phyloP scores from a whole-genome alignment of 2,329 filamentous ascomycete genomes.

The Tympanopsis confertula region DNA sequence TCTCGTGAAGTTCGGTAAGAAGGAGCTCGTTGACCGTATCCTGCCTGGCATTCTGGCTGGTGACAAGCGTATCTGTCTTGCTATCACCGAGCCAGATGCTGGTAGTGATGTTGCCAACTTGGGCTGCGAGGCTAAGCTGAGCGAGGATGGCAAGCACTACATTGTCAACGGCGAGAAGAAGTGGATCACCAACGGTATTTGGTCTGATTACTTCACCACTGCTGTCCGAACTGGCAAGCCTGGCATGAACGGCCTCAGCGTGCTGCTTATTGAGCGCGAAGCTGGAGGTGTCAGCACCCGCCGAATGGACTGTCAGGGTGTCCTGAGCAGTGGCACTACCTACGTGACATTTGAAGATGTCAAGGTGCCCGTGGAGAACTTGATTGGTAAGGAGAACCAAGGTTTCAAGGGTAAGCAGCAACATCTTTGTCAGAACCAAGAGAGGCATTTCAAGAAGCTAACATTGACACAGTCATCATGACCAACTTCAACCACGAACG shows the following conservation, averaged over 20 bases:
- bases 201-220: slow-evolving; percentile 50
- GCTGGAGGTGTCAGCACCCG: slow-evolving; percentile 32
- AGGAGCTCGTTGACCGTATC: slow-evolving; percentile 51
- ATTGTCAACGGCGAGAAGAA: slow-evolving; percentile 53
- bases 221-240: slow-evolving; percentile 45
- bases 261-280: slow-evolving; percentile 39
- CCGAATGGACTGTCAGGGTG: slow-evolving; percentile 49
- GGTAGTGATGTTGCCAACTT: slow-evolving; percentile 8
- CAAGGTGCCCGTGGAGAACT: slow-evolving; percentile 35
- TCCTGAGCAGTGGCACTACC: slow-evolving; percentile 49
- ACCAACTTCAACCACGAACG: slow-evolving; percentile 42
- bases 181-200: slow-evolving; percentile 52
- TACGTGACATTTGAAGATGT: slow-evolving; percentile 42
- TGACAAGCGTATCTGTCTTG: slow-evolving; percentile 13
- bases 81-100: slow-evolving; percentile 9
- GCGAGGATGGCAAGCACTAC: slow-evolving; percentile 29
- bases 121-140: slow-evolving; percentile 5
- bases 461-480: slow-evolving; percentile 10
- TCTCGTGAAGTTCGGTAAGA: slow-evolving; percentile 81
- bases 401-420: slow-evolving; percentile 26
- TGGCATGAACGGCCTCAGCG: slow-evolving; percentile 37
- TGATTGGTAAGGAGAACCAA: slow-evolving; percentile 37
- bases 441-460: background rate
- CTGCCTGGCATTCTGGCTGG: slow-evolving; percentile 22
- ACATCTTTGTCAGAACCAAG: background rate